Conservation (phyloP, 495 filamentous ascomycete genomes). For the Stereocaulon alpinum region DNA sequence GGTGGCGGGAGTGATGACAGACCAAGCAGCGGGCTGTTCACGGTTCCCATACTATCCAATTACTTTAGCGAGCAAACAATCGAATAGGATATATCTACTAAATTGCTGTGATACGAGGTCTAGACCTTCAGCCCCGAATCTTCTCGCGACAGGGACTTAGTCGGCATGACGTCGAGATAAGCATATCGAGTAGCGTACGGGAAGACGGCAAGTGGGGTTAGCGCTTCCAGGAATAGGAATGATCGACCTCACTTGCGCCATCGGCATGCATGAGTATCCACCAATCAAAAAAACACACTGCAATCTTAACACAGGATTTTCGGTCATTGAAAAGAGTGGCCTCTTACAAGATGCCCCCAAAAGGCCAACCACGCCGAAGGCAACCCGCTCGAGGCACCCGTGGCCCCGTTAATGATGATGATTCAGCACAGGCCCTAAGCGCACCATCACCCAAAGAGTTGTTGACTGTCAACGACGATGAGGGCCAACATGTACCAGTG, state of each 20-base stretch:
- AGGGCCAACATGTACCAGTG: neutral
- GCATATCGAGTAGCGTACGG: neutral
- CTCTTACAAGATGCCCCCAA: conserved; percentile 33
- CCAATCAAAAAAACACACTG: neutral
- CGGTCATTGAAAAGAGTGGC: neutral
- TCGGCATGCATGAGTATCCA: neutral
- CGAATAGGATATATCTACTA: neutral
- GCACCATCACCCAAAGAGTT: conserved; percentile 10
- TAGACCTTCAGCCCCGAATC: neutral
- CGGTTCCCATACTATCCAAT: conserved; percentile 5
- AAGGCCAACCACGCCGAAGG: conserved; percentile 29
- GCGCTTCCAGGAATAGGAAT: neutral
- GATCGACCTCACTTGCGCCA: neutral
- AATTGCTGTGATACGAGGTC: neutral
- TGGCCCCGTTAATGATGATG: neutral
- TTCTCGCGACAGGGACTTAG: neutral
- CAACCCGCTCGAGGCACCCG: conserved; percentile 21
- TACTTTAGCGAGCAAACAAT: neutral
- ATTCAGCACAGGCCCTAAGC: neutral
- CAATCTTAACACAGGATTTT: neutral
- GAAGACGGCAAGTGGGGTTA: neutral
- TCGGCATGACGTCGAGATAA: conserved; percentile 9
- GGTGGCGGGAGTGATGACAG: neutral
- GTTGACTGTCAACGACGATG: neutral
- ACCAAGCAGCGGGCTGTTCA: conserved; percentile 6